Percentiles rank a stretch among this genome's conserved stretches.
These are phyloP conservation scores for Thozetella sp. DNA, from an alignment of 495 filamentous ascomycete genomes.

Conservation along the genomic window DNA sequence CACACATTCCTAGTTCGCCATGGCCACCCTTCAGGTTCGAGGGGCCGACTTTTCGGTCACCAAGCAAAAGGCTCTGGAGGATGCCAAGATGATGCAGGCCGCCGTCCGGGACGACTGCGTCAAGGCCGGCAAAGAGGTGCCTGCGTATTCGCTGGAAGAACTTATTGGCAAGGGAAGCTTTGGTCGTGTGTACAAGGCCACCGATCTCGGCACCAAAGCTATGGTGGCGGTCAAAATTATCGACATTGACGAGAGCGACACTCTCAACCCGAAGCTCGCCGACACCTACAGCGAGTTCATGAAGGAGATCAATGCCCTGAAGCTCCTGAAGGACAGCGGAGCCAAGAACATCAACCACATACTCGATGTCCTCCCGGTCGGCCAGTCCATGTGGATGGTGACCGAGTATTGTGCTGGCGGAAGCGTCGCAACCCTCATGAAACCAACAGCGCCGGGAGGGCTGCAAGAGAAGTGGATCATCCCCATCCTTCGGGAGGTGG, in stretches of 20 bases:
- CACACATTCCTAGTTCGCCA: too few relatives aligned
- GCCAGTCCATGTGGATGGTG: slow-evolving; percentile 91
- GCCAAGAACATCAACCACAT: slow-evolving; percentile 91
- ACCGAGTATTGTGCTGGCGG: slow-evolving; percentile 95
- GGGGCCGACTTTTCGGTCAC: slow-evolving; percentile 34
- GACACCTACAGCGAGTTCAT: slow-evolving; percentile 83
- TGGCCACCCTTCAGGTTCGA: slow-evolving; percentile 42
- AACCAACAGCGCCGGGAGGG: slow-evolving; percentile 65
- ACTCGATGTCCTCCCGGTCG: slow-evolving; percentile 83
- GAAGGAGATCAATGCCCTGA: slow-evolving; percentile 86
- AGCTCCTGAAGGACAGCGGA: slow-evolving; percentile 78
- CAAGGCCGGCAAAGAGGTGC: slow-evolving; percentile 46
- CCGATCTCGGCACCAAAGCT: slow-evolving; percentile 54
- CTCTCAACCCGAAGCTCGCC: slow-evolving; percentile 71
- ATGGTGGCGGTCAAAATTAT: slow-evolving; percentile 94
- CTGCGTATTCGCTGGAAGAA: slow-evolving; percentile 78
- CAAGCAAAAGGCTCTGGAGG: slow-evolving; percentile 53
- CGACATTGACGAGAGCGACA: slow-evolving; percentile 87
- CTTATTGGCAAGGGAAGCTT: slow-evolving; percentile 95
- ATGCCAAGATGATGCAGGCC: slow-evolving; percentile 56
- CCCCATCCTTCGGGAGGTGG: slow-evolving; percentile 84
- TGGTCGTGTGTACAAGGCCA: slow-evolving; percentile 89
- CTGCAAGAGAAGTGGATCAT: slow-evolving; percentile 90
- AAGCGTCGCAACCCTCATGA: slow-evolving; percentile 84
- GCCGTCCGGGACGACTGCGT: slow-evolving; percentile 47